These are phyloP conservation scores for Ophiostoma quercus DNA, from an alignment of 2,329 filamentous ascomycete species.

Conservation along the genomic window DNA sequence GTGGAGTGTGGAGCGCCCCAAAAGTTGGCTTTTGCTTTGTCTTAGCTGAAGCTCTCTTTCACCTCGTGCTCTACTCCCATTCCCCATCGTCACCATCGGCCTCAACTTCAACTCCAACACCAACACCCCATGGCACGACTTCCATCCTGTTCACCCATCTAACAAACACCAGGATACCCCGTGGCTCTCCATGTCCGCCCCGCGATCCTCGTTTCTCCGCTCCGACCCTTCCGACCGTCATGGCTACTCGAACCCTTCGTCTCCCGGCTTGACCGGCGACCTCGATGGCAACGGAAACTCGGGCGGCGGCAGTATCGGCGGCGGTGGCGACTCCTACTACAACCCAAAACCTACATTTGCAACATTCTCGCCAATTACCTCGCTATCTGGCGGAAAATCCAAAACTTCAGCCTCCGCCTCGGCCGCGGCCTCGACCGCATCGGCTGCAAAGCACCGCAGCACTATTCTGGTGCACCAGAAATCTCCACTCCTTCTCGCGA, in stretches of 20 bases:
- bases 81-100: neutral
- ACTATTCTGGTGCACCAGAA: conserved; percentile 97
- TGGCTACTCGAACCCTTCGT: conserved; percentile 29
- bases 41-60: neutral
- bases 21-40: neutral
- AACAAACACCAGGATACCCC: conserved; percentile 39
- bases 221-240: conserved; percentile 31
- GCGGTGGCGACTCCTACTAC: conserved; percentile 30
- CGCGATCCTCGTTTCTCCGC: conserved; percentile 36
- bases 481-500: conserved; percentile 85
- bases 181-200: conserved; percentile 51
- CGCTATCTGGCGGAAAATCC: conserved; percentile 55
- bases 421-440: conserved; percentile 41
- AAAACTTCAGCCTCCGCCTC: no score
- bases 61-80: neutral
- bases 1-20: conserved; percentile 6
- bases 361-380: conserved; percentile 79
- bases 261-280: conserved; percentile 19
- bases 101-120: neutral
- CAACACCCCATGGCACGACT: neutral
- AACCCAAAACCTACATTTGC: conserved; percentile 67
- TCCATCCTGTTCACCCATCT: neutral
- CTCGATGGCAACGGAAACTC: conserved; percentile 25
- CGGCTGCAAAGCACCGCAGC: conserved; percentile 69
- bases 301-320: conserved; percentile 28